Evolutionary conservation across 2,329 filamentous ascomycete species (phyloP), one percentile per base, ranked within the genome.

Genomic region (Tolypocladium nubicola): DNA sequence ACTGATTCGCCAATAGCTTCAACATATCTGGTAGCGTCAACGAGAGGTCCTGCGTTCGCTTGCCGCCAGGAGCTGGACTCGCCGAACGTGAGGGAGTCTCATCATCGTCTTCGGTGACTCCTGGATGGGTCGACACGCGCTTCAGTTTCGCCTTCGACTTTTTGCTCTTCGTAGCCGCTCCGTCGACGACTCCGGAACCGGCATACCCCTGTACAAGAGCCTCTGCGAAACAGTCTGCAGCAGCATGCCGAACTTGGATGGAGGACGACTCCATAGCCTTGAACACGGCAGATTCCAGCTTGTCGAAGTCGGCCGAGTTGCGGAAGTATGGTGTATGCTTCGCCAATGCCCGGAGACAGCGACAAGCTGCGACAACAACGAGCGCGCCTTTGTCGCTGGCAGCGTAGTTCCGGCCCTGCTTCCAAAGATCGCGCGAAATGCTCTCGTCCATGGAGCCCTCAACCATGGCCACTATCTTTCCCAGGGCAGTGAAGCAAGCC

Each of bases 361-460:
- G 85, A 66, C 89, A 95, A 10, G 90, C 88, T 57, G 85, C 83
- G 19, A 87, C 81, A 68, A 96, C 84, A 9, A 93, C 91, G 39
- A 96, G 79, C 3, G 85, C 79, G 4, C 90, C 89, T 72, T 94
- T 97, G 71, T 99, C 95, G 59, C 79, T 80, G 0, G 85, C 80
- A 35, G 88, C 88, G 63, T 88, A 81, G 70, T 80, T 90, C 61
- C 94, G 85, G 33, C 86, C 87, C 69, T 93, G 89, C 72, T 97
- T 99, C 90, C 91, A 97, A 19, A 95, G 83, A 69, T 97, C 92
- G 66, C 91, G 85, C n/a, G 89, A 89, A 41, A 92, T 79, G 56
- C 76, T 78, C 71, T 99, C 94, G 64, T 99, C 94, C 65, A 93
- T 79, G 59, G 89, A 90, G 6, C 79, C 78, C 57, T 83, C 81